Base-by-base conservation (phyloP, 225 moss, liverwort and hornwort genomes). In the Sphagnum contortum region DNA sequence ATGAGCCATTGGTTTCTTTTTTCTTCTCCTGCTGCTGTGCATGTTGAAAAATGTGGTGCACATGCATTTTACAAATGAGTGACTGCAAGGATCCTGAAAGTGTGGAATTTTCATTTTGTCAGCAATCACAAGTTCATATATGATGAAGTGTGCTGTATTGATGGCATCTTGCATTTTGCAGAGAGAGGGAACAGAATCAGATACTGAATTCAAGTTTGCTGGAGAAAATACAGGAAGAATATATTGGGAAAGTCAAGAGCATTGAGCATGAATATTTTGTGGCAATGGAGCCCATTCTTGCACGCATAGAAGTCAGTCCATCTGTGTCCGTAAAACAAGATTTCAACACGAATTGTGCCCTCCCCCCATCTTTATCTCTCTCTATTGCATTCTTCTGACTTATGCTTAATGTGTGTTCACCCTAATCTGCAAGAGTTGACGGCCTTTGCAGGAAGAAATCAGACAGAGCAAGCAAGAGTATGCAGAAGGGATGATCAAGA, bases 211-310 rank as follows among this genome's bases (percentile, higher is more conserved):
- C 73, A 2, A 80, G 57, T 48, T 85, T 84, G 66, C 81, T 92
- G 47, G 74, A 67, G 45, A 62, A 68, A 60, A 68, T 87, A 61
- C 83, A 79, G 64, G 80, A 85, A 55, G 67, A 71, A 13, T 77
- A 83, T 67, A 66, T 83, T 13, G 66, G 82, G 12, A 83, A 76
- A 71, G 83, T 90, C 4, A 66, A 74, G 45, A 81, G 85, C 59
- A 96, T 92, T 63, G 82, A 88, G 68, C 88, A 77, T 64, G 88
- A 96, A 67, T 88, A 92, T 80, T 72, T 65, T 11, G 61, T 80
- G 66, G 88, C 85, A 56, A 57, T 96, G 70, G 90, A 88, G 68
- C 92, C 88, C 48, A 77, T 96, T 49, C 60, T 90, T 67, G 77
- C 76, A 63, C 90, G 80, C 76, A 79, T 92, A 50, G 85, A 77